A percentile compares a stretch with the other conserved stretches of the same genome.
Evolutionary conservation across 2,329 filamentous ascomycete species (phyloP).

Genomic region (Pezicula rhizophila): DNA sequence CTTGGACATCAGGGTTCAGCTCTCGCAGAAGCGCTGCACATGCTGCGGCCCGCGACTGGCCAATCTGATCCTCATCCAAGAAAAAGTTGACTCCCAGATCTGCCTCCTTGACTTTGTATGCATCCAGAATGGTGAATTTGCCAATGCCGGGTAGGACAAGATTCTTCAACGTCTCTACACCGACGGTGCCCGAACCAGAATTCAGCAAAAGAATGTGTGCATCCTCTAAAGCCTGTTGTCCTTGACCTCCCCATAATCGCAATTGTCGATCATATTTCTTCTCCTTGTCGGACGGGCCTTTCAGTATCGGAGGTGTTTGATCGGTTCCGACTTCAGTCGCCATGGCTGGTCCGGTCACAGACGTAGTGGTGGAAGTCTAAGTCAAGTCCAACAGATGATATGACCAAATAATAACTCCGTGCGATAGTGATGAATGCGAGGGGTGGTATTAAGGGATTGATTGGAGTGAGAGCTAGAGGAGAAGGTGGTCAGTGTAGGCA

Average conservation of each 20-base stretch:
- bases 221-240: slow-evolving; percentile 83
- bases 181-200: slow-evolving; percentile 78
- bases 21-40: slow-evolving; percentile 74
- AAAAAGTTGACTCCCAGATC: slow-evolving; percentile 98
- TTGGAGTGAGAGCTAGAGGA: too few species aligned
- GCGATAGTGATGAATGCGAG: too few species aligned
- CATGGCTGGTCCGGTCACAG: slow-evolving; percentile 1
- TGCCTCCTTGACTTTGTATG: slow-evolving; percentile 65
- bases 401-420: too few species aligned
- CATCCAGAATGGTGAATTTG: slow-evolving; percentile 84
- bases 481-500: too few species aligned
- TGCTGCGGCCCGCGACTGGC: slow-evolving; percentile 71
- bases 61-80: slow-evolving; percentile 71
- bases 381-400: too few species aligned
- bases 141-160: slow-evolving; percentile 92
- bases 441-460: too few species aligned
- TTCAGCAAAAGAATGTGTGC: slow-evolving; percentile 90
- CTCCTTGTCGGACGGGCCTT: slow-evolving; percentile 54
- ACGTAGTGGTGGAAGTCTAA: not conserved
- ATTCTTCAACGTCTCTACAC: slow-evolving; percentile 91
- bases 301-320: slow-evolving; percentile 36
- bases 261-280: slow-evolving; percentile 92
- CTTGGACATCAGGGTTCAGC: slow-evolving; percentile 86
- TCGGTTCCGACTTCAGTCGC: slow-evolving; percentile 24
- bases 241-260: slow-evolving; percentile 87